These are phyloP conservation scores for Aspergillus luchuensis DNA, from an alignment of 2,329 filamentous ascomycete species.

Conservation along the genomic window DNA sequence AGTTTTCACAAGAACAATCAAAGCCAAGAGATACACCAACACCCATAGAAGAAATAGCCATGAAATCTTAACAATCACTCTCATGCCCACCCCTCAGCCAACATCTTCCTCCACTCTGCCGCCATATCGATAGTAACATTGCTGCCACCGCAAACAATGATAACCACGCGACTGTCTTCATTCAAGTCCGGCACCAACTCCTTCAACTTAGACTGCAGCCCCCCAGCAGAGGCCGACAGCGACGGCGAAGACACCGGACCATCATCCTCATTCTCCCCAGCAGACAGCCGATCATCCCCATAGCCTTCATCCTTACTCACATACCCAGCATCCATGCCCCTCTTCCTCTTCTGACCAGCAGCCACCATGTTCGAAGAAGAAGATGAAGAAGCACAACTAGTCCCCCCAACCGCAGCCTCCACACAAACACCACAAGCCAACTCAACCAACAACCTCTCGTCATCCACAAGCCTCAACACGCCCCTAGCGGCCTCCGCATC, in stretches of 20 bases:
- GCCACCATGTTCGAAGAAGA: constrained; percentile 6
- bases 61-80: constrained; percentile 13
- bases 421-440: constrained; percentile 80
- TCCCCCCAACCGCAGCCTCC: constrained; percentile 49
- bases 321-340: constrained; percentile 8
- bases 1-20: background rate
- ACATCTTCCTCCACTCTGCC: constrained; percentile 56
- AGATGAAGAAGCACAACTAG: constrained; percentile 14
- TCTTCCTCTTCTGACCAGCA: constrained; percentile 35
- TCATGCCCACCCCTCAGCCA: constrained; percentile 43
- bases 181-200: constrained; percentile 65
- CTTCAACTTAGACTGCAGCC: constrained; percentile 53
- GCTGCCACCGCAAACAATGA: constrained; percentile 81
- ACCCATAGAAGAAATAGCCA: background rate
- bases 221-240: background rate
- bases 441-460: constrained; percentile 80
- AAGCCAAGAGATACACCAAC: background rate
- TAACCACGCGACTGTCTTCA: constrained; percentile 70
- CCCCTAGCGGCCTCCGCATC: constrained; percentile 80
- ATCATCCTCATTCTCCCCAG: constrained; percentile 32
- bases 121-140: constrained; percentile 66
- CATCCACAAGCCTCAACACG: constrained; percentile 75
- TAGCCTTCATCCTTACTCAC: constrained; percentile 36
- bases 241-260: constrained; percentile 4
- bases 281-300: constrained; percentile 37